A percentile compares a stretch with the other conserved stretches of the same genome.
Evolutionary conservation across 106 monocot species (phyloP).

Genomic region (Cymbidium sinense): DNA sequence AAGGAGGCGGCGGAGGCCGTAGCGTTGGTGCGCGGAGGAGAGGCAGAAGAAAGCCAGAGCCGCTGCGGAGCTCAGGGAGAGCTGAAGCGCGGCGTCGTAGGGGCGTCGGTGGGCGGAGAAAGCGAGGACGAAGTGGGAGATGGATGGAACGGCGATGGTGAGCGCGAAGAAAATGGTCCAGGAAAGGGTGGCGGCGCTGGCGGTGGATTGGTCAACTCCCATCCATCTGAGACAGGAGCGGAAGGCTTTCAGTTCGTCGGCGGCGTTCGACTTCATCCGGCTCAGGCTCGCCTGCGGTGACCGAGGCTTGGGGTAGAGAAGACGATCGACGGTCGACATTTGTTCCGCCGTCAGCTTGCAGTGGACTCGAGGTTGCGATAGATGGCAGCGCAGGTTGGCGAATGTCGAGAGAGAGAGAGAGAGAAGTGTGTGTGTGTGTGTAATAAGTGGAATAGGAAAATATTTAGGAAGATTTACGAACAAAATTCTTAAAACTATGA

Average conservation of each 20-base stretch:
- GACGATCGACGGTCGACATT: conserved; percentile 1
- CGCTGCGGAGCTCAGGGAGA: conserved; percentile 64
- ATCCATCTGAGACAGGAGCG: conserved; percentile 61
- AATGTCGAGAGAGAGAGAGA: no score
- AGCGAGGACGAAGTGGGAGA: conserved; percentile 60
- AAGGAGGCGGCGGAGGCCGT: conserved; percentile 66
- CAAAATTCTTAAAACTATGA: no score
- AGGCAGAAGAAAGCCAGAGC: conserved; percentile 57
- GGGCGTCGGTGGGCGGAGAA: conserved; percentile 34
- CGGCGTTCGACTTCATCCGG: conserved; percentile 30
- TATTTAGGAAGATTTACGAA: no score
- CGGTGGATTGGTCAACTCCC: conserved; percentile 52
- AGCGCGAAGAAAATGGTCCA: conserved; percentile 65
- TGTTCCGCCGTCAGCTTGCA: no score
- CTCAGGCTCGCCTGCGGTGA: neutral
- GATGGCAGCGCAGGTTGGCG: no score
- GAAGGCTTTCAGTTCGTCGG: conserved; percentile 67
- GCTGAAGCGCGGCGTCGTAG: conserved; percentile 53
- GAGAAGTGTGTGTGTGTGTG: no score
- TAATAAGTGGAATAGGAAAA: no score
- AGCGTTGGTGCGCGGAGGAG: conserved; percentile 31
- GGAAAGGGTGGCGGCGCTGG: conserved; percentile 18
- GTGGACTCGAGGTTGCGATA: no score
- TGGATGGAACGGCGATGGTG: conserved; percentile 35
- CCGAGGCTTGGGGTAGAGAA: conserved; percentile 14